Conservation (phyloP, 495 filamentous ascomycete genomes). For the Aspergillus leporis region DNA sequence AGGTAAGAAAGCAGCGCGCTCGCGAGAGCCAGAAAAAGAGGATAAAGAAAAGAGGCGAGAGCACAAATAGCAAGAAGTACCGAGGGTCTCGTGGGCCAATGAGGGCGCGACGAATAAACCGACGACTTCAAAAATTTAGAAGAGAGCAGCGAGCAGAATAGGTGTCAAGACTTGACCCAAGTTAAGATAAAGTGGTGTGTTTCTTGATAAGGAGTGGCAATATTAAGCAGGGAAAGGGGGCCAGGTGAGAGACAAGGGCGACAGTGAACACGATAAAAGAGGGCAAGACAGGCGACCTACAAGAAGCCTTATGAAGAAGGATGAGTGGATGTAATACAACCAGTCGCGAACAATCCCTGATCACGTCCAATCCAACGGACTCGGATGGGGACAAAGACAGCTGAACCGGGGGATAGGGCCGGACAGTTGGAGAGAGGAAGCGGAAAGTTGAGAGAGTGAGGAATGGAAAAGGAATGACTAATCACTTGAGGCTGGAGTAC, state of each 20-base stretch:
- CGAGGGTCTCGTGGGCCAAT: constrained; percentile 22
- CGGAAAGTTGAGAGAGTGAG: constrained; percentile 15
- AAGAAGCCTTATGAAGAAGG: constrained; percentile 42
- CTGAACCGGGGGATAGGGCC: constrained; percentile 13
- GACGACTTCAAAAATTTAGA: constrained; percentile 16
- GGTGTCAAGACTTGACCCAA: neutral
- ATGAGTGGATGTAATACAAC: constrained; percentile 20
- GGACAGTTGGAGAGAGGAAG: constrained; percentile 11
- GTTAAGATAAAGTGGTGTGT: neutral
- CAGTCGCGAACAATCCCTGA: constrained; percentile 15
- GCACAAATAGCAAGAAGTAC: constrained; percentile 19
- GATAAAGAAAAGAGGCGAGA: constrained; percentile 15
- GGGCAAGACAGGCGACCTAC: constrained; percentile 46
- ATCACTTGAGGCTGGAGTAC: constrained; percentile 10
- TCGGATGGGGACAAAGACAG: constrained; percentile 18
- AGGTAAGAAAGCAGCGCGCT: constrained; percentile 22
- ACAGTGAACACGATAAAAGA: constrained; percentile 24
- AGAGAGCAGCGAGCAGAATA: constrained; percentile 10
- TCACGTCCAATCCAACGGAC: constrained; percentile 18
- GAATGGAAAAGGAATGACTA: constrained; percentile 6
- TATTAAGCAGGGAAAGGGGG: constrained; percentile 20
- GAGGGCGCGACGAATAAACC: constrained; percentile 26
- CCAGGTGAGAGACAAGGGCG: constrained; percentile 22
- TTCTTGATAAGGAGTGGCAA: constrained; percentile 1
- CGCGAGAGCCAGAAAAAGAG: constrained; percentile 20